A percentile compares a stretch with the other conserved stretches of the same genome.
Evolutionary conservation across 768 basidiomycete species (phyloP).

Genomic region (Rhodocollybia butyracea): DNA sequence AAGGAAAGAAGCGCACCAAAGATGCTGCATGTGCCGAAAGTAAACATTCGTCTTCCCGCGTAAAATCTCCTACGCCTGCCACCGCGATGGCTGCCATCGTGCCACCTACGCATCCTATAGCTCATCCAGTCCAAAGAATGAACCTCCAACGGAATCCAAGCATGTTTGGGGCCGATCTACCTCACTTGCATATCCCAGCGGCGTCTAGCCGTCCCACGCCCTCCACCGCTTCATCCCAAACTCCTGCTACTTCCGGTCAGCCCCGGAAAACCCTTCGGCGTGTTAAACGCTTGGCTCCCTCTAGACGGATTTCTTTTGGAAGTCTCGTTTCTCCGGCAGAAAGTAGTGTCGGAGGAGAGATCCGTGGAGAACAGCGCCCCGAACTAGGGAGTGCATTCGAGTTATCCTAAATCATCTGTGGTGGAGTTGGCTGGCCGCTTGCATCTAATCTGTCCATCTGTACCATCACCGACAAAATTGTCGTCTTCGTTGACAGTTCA

Average conservation of each 20-base stretch:
- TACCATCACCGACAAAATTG: neutral
- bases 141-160: slow-evolving; percentile 59
- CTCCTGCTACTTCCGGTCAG: slow-evolving; percentile 12
- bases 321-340: slow-evolving; percentile 40
- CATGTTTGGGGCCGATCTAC: slow-evolving; percentile 66
- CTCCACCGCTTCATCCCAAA: slow-evolving; percentile 6
- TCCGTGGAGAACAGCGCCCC: slow-evolving; percentile 29
- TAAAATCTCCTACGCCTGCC: neutral
- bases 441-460: neutral
- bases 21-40: neutral
- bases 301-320: slow-evolving; percentile 66
- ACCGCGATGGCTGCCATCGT: neutral
- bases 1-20: slow-evolving; percentile 13
- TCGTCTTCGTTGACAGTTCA: neutral
- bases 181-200: slow-evolving; percentile 35
- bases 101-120: slow-evolving; percentile 21
- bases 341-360: slow-evolving; percentile 30
- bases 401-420: slow-evolving; percentile 22
- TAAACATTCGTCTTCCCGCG: slow-evolving; percentile 6
- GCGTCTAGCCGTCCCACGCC: slow-evolving; percentile 14
- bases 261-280: slow-evolving; percentile 44
- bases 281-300: slow-evolving; percentile 44
- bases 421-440: neutral
- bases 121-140: slow-evolving; percentile 25
- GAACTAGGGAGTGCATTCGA: slow-evolving; percentile 74